Base-by-base conservation (phyloP, 441 rosid genomes). In the Metrosideros polymorpha region DNA sequence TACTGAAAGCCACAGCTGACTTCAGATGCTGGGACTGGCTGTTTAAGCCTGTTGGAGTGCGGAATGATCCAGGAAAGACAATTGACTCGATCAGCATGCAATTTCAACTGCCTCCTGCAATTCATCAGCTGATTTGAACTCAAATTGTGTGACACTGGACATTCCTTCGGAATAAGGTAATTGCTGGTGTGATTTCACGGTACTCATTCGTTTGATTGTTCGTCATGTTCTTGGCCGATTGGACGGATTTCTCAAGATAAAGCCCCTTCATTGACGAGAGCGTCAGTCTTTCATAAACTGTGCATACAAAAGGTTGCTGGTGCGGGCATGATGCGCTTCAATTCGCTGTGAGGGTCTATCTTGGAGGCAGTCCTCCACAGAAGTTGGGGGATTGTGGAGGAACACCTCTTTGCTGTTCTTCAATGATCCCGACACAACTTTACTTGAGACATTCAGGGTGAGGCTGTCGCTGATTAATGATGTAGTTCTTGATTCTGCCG, bases 141-240 rank as follows among this genome's bases (percentile, higher is more conserved):
- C 98, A 91, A 95, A 98, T 89, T 94, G 94, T 88, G 98, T 97
- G 87, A 91, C 92, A 82, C 92, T 95, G 82, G 90, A 93, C 85
- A 86, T 95, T 83, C 94, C 79, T 98, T 56, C 90, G 97, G 51
- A 92, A 96, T 83, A 94, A 95, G 98, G 98, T 95, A 92, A 61
- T 27, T 14, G 43, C 55, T 39, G 50, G 6, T 15, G 56, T 43
- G 30, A 71, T 43, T 32, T 52, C 57, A 32, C 39, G 25, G 55
- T 71, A 47, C 12, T 24, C 30, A 7, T 32, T 71, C 30, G 55
- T 53, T 25, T 57, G 8, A 47, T 32, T 45, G 76, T 56, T 49
- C 63, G 19, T 2, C 35, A 30, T 39, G 43, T 19, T 49, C 45
- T 55, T 32, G 47, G 85, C 27, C 87, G 56, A 43, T 96, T 14